Percentiles rank a stretch among this genome's conserved stretches.
These are phyloP conservation scores for Viola pubescens DNA, from an alignment of 441 rosid species.

Conservation along the genomic window DNA sequence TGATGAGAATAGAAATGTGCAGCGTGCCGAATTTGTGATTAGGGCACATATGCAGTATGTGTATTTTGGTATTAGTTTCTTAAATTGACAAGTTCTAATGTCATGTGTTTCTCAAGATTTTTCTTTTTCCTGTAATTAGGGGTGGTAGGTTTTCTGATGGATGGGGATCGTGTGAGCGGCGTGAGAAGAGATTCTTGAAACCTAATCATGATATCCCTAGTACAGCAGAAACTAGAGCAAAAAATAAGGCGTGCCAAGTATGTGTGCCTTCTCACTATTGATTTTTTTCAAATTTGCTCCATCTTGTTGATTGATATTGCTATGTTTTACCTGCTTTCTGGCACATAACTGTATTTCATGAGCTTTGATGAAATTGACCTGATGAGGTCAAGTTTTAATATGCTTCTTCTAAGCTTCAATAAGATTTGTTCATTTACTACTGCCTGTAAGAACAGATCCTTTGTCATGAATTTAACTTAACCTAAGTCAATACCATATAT, in stretches of 20 bases:
- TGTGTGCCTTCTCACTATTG: conserved; percentile 8
- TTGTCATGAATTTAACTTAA: background rate
- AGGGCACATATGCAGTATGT: conserved; percentile 91
- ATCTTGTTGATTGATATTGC: conserved; percentile 4
- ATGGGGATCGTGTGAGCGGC: conserved; percentile 91
- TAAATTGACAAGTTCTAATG: too few species aligned
- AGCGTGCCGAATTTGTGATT: conserved; percentile 78
- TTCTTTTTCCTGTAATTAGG: conserved; percentile 29
- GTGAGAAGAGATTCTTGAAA: conserved; percentile 74
- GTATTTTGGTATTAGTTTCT: conserved; percentile 2
- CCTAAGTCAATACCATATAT: background rate
- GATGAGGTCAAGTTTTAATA: background rate
- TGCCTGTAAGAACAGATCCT: background rate
- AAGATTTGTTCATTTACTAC: background rate
- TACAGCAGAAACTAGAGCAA: conserved; percentile 93
- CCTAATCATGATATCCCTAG: conserved; percentile 91
- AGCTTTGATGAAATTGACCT: background rate
- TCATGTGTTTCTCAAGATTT: background rate
- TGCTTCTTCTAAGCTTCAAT: background rate
- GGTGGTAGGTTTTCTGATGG: conserved; percentile 91
- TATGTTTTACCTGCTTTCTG: conserved; percentile 1
- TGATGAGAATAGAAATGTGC: conserved; percentile 79
- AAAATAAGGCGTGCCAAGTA: conserved; percentile 92
- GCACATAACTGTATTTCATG: background rate
- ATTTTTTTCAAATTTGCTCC: background rate